These are phyloP conservation scores for Astrothelium macrocarpum DNA, from an alignment of 495 filamentous ascomycete genomes.

Conservation along the genomic window DNA sequence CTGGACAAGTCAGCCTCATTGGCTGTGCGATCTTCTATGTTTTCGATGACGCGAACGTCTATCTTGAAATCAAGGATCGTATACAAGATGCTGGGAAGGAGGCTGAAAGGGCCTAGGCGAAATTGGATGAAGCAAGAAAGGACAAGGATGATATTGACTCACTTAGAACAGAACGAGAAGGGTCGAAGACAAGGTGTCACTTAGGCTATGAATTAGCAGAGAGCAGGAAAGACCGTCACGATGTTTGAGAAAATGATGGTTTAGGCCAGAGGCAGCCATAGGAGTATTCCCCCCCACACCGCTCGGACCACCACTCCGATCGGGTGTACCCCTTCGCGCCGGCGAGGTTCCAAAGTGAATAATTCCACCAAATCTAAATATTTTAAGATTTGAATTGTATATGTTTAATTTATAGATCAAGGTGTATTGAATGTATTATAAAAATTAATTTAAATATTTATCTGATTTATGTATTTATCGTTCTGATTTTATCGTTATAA, in stretches of 20 bases:
- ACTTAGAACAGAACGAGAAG: slow-evolving; percentile 28
- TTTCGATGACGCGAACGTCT: slow-evolving; percentile 55
- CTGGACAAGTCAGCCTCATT: slow-evolving; percentile 45
- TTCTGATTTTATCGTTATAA: too few species aligned
- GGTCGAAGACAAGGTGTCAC: slow-evolving; percentile 30
- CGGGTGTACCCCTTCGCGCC: too few species aligned
- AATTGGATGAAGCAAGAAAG: slow-evolving; percentile 33
- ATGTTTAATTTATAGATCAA: too few species aligned
- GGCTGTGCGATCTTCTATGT: slow-evolving; percentile 65
- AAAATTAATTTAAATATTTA: too few species aligned
- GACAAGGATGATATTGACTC: slow-evolving; percentile 27
- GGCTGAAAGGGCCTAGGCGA: slow-evolving; percentile 31
- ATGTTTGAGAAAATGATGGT: slow-evolving; percentile 36
- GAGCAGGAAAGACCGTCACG: slow-evolving; percentile 30
- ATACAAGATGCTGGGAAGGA: slow-evolving; percentile 46
- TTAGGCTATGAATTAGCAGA: slow-evolving; percentile 29
- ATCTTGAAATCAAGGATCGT: slow-evolving; percentile 56
- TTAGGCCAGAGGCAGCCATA: too few species aligned
- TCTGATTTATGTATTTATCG: too few species aligned
- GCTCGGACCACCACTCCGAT: too few species aligned
- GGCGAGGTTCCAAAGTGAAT: too few species aligned
- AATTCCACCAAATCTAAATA: too few species aligned
- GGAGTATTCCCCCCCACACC: too few species aligned
- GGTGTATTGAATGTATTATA: too few species aligned
- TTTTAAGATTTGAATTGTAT: too few species aligned